Base-by-base conservation (phyloP, 306 rosid genomes). In the Crataegus laevigata region DNA sequence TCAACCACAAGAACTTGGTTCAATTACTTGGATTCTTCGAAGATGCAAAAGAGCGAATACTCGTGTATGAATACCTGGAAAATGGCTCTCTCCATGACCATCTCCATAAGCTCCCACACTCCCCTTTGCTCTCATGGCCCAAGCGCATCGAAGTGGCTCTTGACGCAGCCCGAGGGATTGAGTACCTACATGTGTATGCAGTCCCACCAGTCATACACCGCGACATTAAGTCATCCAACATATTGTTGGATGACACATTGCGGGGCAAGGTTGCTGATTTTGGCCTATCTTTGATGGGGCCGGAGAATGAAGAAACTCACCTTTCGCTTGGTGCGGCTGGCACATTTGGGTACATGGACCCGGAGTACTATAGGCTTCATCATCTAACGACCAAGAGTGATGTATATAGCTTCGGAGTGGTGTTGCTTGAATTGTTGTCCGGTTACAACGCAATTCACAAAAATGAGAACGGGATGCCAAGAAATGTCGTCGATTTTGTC, bases 261-360 rank as follows among this genome's bases (percentile, higher is more conserved):
- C 73, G 71, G 0, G 96, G 93, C 3, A 92, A 88, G 58, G 96
- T 92, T 5, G 82, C 90, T 1, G 97, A 92, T 75, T 90, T 92
- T 13, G 97, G 97, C 11, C 83, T 92, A 1, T 92, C 97, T 0
- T 4, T 87, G 1, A 92, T 90, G 89, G 92, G 91, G 11, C 97
- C 94, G 0, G 87, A 69, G 45, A 92, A 87, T 0, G 90, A 75
- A 5, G 75, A 74, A 4, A 82, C 96, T 0, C 90, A 85, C 29
- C 85, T 88, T 32, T 88, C 94, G 0, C 79, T 88, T 11, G 79
- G 77, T 0, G 97, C 89, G 0, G 97, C 96, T 2, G 96, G 97
- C 2, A 90, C 97, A 0, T 87, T 92, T 4, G 97, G 97, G 1
- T 92, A 92, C 83, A 94, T 94, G 80, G 98, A 94, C 25, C 98